These are phyloP conservation scores for Pestalotiopsis sp. DNA, from an alignment of 2,329 filamentous ascomycete species.

Conservation along the genomic window DNA sequence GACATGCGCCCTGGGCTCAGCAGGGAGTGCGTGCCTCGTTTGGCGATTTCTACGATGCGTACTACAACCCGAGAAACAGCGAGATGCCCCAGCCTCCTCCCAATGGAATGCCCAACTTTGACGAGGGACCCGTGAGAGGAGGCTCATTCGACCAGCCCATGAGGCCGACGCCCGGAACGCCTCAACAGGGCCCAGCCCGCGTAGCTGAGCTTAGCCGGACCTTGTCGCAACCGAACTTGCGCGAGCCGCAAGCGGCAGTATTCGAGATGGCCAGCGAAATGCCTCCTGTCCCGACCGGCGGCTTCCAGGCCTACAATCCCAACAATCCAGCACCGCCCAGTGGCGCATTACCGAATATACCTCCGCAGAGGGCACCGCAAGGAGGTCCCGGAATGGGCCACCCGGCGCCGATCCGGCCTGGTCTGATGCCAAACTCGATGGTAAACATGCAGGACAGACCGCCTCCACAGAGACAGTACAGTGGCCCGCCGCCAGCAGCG, in stretches of 20 bases:
- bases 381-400: constrained; percentile 50
- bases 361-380: constrained; percentile 26
- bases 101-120: constrained; percentile 46
- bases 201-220: constrained; percentile 60
- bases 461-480: constrained; percentile 60
- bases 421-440: constrained; percentile 61
- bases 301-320: constrained; percentile 33
- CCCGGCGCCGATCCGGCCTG: constrained; percentile 65
- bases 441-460: constrained; percentile 60
- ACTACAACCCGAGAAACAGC: constrained; percentile 46
- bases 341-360: constrained; percentile 30
- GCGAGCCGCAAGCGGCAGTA: constrained; percentile 66
- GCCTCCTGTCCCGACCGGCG: constrained; percentile 52
- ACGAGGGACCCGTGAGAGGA: constrained; percentile 37
- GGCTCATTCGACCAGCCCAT: constrained; percentile 53
- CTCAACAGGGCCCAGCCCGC: constrained; percentile 53
- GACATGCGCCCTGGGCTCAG: constrained; percentile 36
- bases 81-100: constrained; percentile 34
- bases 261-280: constrained; percentile 74
- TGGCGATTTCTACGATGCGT: constrained; percentile 58
- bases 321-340: constrained; percentile 19
- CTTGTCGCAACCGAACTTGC: constrained; percentile 69
- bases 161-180: constrained; percentile 36
- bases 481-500: constrained; percentile 38
- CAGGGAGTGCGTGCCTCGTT: constrained; percentile 39